These are phyloP conservation scores for Canavalia ensiformis DNA, from an alignment of 306 rosid genomes.

Conservation along the genomic window DNA sequence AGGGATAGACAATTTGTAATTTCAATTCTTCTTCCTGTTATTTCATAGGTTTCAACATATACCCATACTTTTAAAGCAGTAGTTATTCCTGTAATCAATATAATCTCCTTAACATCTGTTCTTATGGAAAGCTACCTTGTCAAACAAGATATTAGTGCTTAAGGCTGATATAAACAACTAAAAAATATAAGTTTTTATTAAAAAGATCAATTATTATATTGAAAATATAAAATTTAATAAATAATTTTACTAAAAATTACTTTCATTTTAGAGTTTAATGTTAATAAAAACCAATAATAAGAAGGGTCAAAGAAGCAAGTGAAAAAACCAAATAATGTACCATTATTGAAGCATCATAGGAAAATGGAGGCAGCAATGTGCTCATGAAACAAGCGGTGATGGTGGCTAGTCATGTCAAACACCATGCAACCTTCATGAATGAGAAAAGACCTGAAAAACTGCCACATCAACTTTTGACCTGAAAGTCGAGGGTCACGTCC, in stretches of 20 bases:
- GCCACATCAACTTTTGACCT: conserved; percentile 65
- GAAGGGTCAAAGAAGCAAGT: neutral
- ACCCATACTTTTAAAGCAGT: conserved; percentile 4
- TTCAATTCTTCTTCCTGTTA: neutral
- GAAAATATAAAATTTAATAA: too few species aligned
- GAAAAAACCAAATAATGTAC: conserved; percentile 46
- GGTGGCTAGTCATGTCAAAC: conserved; percentile 82
- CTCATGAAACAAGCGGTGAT: conserved; percentile 99
- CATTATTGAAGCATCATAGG: conserved; percentile 91
- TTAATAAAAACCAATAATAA: neutral
- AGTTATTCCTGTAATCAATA: neutral
- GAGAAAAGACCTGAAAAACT: conserved; percentile 76
- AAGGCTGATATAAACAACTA: too few species aligned
- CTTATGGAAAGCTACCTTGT: neutral
- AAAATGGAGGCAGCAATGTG: conserved; percentile 82
- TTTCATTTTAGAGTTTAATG: too few species aligned
- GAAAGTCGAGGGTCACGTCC: conserved; percentile 85
- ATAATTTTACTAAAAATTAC: too few species aligned
- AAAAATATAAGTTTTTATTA: too few species aligned
- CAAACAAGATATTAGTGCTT: neutral
- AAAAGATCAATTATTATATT: too few species aligned
- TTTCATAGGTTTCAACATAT: neutral
- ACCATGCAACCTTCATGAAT: conserved; percentile 81
- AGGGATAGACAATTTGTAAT: too few species aligned
- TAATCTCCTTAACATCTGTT: neutral